phyloP scores from a whole-genome alignment of 345 rosid species.

The Populus ilicifolia region DNA sequence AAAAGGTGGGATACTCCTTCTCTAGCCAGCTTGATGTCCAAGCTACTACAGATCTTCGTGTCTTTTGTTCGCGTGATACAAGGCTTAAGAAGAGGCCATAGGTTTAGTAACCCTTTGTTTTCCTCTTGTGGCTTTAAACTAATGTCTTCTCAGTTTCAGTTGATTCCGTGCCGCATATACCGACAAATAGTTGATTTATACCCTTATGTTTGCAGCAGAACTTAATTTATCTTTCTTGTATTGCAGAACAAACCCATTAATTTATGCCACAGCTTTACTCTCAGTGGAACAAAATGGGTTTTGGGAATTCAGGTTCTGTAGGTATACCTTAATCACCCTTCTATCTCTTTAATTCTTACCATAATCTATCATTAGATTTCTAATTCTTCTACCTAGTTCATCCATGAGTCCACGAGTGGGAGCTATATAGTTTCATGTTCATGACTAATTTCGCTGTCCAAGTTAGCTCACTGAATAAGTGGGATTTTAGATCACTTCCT shows the following conservation, averaged over 20 bases:
- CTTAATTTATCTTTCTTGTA: not conserved
- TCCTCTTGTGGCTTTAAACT: constrained; percentile 21
- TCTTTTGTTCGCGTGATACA: constrained; percentile 29
- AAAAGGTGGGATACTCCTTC: constrained; percentile 16
- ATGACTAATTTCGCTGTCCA: not conserved
- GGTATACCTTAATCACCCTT: constrained; percentile 36
- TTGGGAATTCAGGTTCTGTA: constrained; percentile 56
- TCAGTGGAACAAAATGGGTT: constrained; percentile 26
- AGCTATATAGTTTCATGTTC: not conserved
- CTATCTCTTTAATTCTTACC: constrained; percentile 1
- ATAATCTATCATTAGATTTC: not conserved
- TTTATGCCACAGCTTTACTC: not conserved
- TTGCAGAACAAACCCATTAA: constrained; percentile 7
- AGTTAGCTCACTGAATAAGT: not conserved
- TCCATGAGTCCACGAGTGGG: not conserved
- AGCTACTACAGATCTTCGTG: constrained; percentile 12
- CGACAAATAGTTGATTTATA: constrained; percentile 3
- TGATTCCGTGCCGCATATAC: not conserved
- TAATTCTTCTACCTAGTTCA: not conserved
- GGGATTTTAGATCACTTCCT: not conserved
- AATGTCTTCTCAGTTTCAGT: constrained; percentile 20
- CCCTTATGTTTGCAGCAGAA: not conserved
- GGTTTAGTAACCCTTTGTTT: not conserved
- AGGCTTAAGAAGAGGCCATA: not conserved
- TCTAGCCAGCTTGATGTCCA: constrained; percentile 15